Evolutionary conservation across 352 stramenopile genomes (phyloP), one percentile per base, ranked within the genome.

Genomic region (Chrysophaeum taylorii): DNA sequence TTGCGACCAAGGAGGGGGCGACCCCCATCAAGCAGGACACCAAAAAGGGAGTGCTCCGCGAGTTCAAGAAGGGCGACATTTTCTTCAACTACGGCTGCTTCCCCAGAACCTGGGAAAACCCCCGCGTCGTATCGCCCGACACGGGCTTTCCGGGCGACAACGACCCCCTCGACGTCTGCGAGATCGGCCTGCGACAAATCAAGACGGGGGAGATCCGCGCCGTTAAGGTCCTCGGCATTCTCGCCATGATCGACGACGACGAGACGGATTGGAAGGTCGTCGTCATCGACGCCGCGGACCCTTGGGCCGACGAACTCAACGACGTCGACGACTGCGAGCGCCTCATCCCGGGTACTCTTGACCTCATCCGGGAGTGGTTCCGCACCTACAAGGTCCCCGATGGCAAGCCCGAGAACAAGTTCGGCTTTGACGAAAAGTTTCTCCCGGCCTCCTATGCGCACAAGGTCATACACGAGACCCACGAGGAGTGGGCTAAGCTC

Each of bases 221-320:
- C 14, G 91, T 97, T 63, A 97, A 96, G 72, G 86, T 95, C 64
- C 75, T 97, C 12, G 91, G 91, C 29, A 84, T 93, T 36, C 73
- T 96, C 33, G 88, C 80, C 33, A 93, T 96, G 85, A 93, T 95
- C 68, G 89, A 95, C 78, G 78, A 90, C 54, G 86, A 87, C 33
- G 89, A 96, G 75, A 92, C 87, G 68, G 89, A 96, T 80, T 96
- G 89, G 89, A 96, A 96, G 80, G 81, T 96, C 72, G 89, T 97
- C 75, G 88, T 84, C 53, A 95, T 96, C 71, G 89, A 90, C 76
- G 81, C 85, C 16, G 85, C 92, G 43, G 89, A 96, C 75, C 87
- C 87, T 45, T 81, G 94, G 48, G 90, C 90, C 1, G 73, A 73
- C 9, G 74, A 89, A 48, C 67, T 96, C 31, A 85, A 96, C 73